Evolutionary conservation across 805 yeast genomes (phyloP).

Genomic region (Ogataea pilisensis): DNA sequence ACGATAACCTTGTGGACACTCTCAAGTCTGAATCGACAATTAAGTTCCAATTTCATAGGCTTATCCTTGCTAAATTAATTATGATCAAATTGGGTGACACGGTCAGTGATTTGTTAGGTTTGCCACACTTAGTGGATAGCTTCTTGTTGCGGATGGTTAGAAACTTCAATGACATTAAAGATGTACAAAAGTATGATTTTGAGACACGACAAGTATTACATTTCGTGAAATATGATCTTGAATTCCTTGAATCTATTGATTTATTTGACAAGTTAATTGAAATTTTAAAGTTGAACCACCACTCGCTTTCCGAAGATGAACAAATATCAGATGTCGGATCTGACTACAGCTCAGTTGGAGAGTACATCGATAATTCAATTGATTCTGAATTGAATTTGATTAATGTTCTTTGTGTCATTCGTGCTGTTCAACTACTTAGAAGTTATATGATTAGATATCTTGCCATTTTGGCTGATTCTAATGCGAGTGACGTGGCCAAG

Average conservation of each 20-base stretch:
- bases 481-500: constrained; percentile 1
- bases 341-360: constrained; percentile 20
- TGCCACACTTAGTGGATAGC: constrained; percentile 13
- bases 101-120: constrained; percentile 8
- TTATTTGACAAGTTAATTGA: constrained; percentile 21
- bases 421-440: constrained; percentile 20
- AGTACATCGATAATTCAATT: constrained; percentile 23
- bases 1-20: constrained; percentile 8
- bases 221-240: constrained; percentile 20
- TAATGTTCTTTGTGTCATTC: constrained; percentile 22
- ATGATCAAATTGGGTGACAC: constrained; percentile 14
- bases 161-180: constrained; percentile 10
- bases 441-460: constrained; percentile 19
- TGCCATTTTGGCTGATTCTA: constrained; percentile 8
- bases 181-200: constrained; percentile 5
- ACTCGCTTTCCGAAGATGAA: constrained; percentile 1
- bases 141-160: constrained; percentile 15
- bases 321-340: constrained; percentile 3
- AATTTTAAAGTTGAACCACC: constrained; percentile 13
- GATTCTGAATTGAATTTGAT: constrained; percentile 22
- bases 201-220: constrained; percentile 15
- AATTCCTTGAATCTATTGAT: constrained; percentile 19
- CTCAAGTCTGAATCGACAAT: constrained; percentile 15
- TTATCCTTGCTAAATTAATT: constrained; percentile 19
- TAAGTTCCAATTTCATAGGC: constrained; percentile 22